Conservation (phyloP, 805 yeast species). For the Dipodascopsis uninucleata region DNA sequence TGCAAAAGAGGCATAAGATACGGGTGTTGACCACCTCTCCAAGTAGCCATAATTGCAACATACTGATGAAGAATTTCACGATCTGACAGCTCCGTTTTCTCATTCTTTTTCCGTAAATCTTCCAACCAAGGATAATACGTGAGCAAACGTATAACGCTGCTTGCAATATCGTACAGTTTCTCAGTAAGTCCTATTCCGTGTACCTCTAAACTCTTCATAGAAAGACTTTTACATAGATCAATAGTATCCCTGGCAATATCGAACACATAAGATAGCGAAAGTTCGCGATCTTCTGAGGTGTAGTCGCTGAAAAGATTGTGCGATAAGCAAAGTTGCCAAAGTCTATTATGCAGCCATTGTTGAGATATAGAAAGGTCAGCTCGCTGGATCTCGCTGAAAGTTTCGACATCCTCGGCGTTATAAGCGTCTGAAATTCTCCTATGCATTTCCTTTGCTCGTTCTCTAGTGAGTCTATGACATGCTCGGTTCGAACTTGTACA, state of each 20-base stretch:
- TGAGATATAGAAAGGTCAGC: slow-evolving; percentile 11
- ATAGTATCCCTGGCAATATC: slow-evolving; percentile 12
- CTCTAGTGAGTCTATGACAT: slow-evolving; percentile 1
- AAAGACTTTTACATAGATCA: neutral
- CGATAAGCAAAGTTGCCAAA: slow-evolving; percentile 12
- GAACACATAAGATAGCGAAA: slow-evolving; percentile 3
- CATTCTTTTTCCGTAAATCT: neutral
- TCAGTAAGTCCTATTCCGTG: slow-evolving; percentile 15
- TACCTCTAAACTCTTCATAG: slow-evolving; percentile 8
- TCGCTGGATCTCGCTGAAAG: slow-evolving; percentile 5
- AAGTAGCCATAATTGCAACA: slow-evolving; percentile 12
- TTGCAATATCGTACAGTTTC: slow-evolving; percentile 16
- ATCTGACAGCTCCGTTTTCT: neutral
- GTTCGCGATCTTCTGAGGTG: neutral
- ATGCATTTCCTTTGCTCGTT: slow-evolving; percentile 4
- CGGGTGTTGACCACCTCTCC: slow-evolving; percentile 13
- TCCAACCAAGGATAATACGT: neutral
- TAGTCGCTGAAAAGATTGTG: slow-evolving; percentile 5
- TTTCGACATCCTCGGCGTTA: slow-evolving; percentile 2
- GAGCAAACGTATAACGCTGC: neutral
- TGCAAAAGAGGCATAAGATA: slow-evolving; percentile 11
- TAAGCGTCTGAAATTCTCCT: slow-evolving; percentile 1
- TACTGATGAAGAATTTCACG: slow-evolving; percentile 7
- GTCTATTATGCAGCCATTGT: slow-evolving; percentile 15
- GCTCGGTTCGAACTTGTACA: slow-evolving; percentile 5